Conservation (phyloP, 768 basidiomycete genomes). For the Daedaleopsis nitida region DNA sequence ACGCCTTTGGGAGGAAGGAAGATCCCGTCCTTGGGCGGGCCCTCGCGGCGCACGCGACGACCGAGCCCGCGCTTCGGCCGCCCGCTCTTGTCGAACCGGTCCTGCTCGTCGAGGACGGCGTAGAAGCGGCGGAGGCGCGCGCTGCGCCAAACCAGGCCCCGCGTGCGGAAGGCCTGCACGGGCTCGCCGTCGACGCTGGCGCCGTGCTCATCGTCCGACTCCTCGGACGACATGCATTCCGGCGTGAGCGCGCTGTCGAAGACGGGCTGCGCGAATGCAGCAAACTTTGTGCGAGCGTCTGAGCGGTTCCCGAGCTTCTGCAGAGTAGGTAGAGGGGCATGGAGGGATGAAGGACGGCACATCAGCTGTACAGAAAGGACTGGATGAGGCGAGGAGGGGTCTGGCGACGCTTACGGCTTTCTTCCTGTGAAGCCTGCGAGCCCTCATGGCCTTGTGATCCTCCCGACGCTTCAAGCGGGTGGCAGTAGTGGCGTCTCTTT, state of each 20-base stretch:
- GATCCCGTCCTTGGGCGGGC: constrained; percentile 57
- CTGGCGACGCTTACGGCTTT: constrained; percentile 52
- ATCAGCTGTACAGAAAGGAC: not conserved
- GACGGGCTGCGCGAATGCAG: constrained; percentile 56
- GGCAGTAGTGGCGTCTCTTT: constrained; percentile 52
- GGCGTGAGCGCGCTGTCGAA: constrained; percentile 73
- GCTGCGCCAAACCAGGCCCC: constrained; percentile 71
- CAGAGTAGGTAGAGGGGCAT: not conserved
- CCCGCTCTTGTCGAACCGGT: constrained; percentile 43
- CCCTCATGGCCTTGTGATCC: constrained; percentile 60
- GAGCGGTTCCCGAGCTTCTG: constrained; percentile 73
- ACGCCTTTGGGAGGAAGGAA: constrained; percentile 64
- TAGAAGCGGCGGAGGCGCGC: constrained; percentile 62
- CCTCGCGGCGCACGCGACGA: constrained; percentile 54
- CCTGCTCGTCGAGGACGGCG: constrained; percentile 59
- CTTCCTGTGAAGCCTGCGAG: constrained; percentile 60
- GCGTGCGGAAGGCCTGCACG: constrained; percentile 50
- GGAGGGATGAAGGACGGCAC: not conserved
- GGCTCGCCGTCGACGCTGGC: constrained; percentile 26
- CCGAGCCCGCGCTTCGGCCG: constrained; percentile 60
- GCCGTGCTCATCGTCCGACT: constrained; percentile 59
- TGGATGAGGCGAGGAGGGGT: not conserved
- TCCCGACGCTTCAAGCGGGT: constrained; percentile 52
- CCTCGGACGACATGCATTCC: constrained; percentile 83
- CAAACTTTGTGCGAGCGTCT: constrained; percentile 55